Evolutionary conservation across 768 basidiomycete species (phyloP), one percentile per base, ranked within the genome.

Genomic region (Xerocomellus intermedius): DNA sequence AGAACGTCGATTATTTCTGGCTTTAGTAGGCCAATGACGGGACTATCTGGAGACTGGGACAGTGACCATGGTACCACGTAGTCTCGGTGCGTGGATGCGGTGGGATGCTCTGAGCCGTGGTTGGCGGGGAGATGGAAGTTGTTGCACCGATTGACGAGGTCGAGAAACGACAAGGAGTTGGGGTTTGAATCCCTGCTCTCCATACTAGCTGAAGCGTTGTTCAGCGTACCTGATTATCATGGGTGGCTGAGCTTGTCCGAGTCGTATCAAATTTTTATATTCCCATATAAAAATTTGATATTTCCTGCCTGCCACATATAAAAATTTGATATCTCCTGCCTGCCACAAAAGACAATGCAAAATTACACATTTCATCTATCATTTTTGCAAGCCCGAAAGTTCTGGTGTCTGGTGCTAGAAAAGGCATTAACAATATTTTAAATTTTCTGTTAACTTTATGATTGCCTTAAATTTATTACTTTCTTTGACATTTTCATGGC

Each of bases 131-230:
- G 60, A 36, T 74, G 77, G 51, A 83, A 83, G 69, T 94, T 94
- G 70, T 94, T 83, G 77, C 89, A 91, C 39, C 72, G 66, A 48
- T 84, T 74, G 56, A 94, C 72, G 54, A 94, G 66, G 24, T 86
- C 79, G 24, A 93, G 77, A 61, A 86, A 84, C 19, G 79, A 77
- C 33, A 65, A 36, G 10, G 63, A 36, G 48, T 17, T 55, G 47
- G 33, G 22, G 7, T 17, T 42, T 17, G 54, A 44, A 38, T 37
- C 50, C 21, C 19, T 19, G 42, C 32, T 48, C 21, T 47, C 48
- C 63, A 65, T 35, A 33, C 33, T 6, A 35, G 33, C 33, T 14
- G 33, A 30, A 30, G 10, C 30, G 30, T 10, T 10, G 9, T 2
- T 30, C 30, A 10, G 3, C 26, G 26, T 26, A 26, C 7, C 26